Base-by-base conservation (phyloP, 148 eudicot genomes). In the Gaultheria prostrata region DNA sequence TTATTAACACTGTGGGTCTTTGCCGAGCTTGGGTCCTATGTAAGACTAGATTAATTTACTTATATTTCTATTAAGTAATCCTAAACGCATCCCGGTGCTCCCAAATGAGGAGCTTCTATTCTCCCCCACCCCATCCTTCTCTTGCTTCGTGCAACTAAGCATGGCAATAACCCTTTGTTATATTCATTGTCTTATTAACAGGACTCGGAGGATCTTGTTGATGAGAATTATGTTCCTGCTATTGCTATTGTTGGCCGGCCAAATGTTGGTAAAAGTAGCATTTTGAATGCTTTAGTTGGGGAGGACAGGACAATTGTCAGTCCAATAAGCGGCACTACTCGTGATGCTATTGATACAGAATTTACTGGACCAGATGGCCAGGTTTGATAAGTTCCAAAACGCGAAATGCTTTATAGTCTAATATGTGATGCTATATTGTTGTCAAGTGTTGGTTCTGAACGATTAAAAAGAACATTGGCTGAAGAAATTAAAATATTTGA, bases 261-360 rank as follows among this genome's bases (percentile, higher is more conserved):
- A 87, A 97, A 97, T 90, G 99, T 97, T 76, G 99, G 99, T 76
- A 97, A 94, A 91, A 97, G 99, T 87, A 97, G 99, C 89, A 94
- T 97, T 77, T 87, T 97, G 87, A 97, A 97, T 88, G 98, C 99
- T 82, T 91, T 97, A 81, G 94, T 97, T 63, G 99, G 99, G 77
- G 99, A 97, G 90, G 97, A 97, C 85, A 92, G 99, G 83, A 92
- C 98, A 74, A 93, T 97, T 86, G 99, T 97, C 85, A 97, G 98
- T 86, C 99, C 99, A 86, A 84, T 97, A 77, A 97, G 99, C 87
- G 99, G 99, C 82, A 97, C 99, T 74, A 97, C 99, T 59, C 99
- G 98, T 72, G 99, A 97, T 89, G 99, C 99, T 82, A 97, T 94
- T 87, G 99, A 97, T 88, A 93, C 98, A 54, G 99, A 94, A 86